Base-by-base conservation (phyloP, 2,329 filamentous ascomycete species). In the Colletotrichum coccodes region DNA sequence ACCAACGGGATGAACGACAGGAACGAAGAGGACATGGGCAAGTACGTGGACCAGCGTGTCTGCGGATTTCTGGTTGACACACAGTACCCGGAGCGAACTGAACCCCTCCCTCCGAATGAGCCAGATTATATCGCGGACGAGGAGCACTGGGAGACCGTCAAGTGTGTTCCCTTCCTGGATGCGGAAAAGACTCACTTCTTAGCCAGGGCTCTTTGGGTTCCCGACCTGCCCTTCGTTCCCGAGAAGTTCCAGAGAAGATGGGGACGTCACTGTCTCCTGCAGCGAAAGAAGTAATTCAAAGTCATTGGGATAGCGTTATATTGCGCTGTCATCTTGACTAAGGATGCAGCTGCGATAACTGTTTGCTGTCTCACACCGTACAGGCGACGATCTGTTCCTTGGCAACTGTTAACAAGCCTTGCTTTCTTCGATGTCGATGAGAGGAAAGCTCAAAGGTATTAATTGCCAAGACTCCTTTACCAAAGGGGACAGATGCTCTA, bases 11-110 rank as follows among this genome's bases (percentile, higher is more conserved):
- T 99, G 90, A 99, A 99, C 77, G 94, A 97, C 77, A 88, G 90
- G 71, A 99, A 99, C 75, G 84, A 91, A 72, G 95, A 98, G 79
- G 96, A 99, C 77, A 78, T 87, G 70, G 87, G 89, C 68, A 99
- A 98, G 88, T 97, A 98, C 78, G 92, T 90, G 40, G 90, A 95
- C 69, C 81, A 97, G 49, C 84, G 86, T 32, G 85, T 89, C 61
- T 99, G 96, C 79, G 85, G 89, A 9, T 98, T 97, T 79, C 77
- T 99, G 5, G 91, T 98, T 18, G 96, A 99, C 78, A 97, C 94
- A 0, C 91, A 92, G 70, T 94, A 95, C 74, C 90, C 92, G 0
- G 88, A 76, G 66, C 81, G 84, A 65, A 79, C 71, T n/a, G 79
- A 79, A 16, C 71, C 78, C 6, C 75, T 86, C 40, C 91, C 94